A percentile compares a stretch with the other conserved stretches of the same genome.
Conservation (phyloP, 2,329 filamentous ascomycete species). For the Alternaria conjuncta region DNA sequence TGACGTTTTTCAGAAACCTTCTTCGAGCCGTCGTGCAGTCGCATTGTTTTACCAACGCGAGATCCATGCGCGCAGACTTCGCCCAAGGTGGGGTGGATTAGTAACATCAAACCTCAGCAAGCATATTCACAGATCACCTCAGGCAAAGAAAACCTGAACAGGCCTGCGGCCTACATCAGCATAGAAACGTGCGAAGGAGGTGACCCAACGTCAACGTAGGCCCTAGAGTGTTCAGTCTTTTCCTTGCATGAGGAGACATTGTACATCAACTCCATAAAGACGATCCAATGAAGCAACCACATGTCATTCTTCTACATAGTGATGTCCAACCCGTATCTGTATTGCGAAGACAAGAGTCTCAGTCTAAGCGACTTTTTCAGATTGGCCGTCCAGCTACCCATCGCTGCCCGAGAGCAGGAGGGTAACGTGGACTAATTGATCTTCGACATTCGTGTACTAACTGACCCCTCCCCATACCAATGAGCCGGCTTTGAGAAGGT, state of each 20-base stretch:
- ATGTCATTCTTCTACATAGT: neutral
- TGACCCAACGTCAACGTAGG: neutral
- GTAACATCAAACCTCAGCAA: neutral
- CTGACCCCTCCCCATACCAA: constrained; percentile 29
- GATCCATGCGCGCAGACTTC: neutral
- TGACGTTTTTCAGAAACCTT: neutral
- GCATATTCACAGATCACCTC: too few species aligned
- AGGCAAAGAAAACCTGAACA: too few species aligned
- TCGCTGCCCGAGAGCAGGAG: constrained; percentile 25
- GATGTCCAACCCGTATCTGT: constrained; percentile 47
- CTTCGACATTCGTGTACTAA: constrained; percentile 27
- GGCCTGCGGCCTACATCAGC: too few species aligned
- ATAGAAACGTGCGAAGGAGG: too few species aligned
- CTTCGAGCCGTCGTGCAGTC: neutral
- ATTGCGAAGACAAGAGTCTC: constrained; percentile 44
- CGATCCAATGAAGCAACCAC: neutral
- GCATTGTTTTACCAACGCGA: neutral
- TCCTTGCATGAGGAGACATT: too few species aligned
- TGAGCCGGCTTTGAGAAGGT: constrained; percentile 24
- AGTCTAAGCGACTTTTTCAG: constrained; percentile 44
- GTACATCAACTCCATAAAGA: too few species aligned
- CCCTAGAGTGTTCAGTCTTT: too few species aligned
- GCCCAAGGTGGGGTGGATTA: neutral
- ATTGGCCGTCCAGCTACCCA: constrained; percentile 25
- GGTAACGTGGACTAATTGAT: constrained; percentile 23